phyloP scores from a whole-genome alignment of 768 basidiomycete species.

The Calocybe gangraenosa region DNA sequence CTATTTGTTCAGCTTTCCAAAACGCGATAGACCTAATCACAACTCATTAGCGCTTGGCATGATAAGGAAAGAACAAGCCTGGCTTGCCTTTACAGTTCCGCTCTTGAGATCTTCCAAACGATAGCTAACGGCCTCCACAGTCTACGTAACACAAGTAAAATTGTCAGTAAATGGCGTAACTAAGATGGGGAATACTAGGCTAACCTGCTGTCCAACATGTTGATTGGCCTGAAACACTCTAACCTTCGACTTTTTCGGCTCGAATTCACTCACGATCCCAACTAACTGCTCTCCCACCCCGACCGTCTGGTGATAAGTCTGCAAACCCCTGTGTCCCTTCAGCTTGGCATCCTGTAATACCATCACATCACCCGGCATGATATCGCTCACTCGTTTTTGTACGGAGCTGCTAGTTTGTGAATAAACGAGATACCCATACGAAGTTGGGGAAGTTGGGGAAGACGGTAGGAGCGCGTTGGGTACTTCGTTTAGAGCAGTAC shows the following conservation, averaged over 20 bases:
- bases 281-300: conserved; percentile 54
- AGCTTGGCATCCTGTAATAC: conserved; percentile 67
- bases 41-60: neutral
- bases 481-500: conserved; percentile 60
- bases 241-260: conserved; percentile 83
- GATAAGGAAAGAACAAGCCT: neutral
- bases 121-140: conserved; percentile 80
- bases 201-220: conserved; percentile 77
- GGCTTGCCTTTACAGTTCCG: conserved; percentile 68
- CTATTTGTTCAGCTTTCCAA: conserved; percentile 29
- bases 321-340: conserved; percentile 79
- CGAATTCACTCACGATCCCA: conserved; percentile 79
- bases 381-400: conserved; percentile 71
- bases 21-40: conserved; percentile 34
- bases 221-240: conserved; percentile 84
- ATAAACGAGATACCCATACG: conserved; percentile 76
- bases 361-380: conserved; percentile 83
- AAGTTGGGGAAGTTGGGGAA: conserved; percentile 19
- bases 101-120: conserved; percentile 87
- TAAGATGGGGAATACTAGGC: conserved; percentile 22
- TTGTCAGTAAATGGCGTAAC: neutral
- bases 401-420: conserved; percentile 64
- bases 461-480: conserved; percentile 49
- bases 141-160: conserved; percentile 24
- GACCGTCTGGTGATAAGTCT: conserved; percentile 61